phyloP scores from a whole-genome alignment of 192 early-diverging fungal species.

The Rhizophlyctis rosea region DNA sequence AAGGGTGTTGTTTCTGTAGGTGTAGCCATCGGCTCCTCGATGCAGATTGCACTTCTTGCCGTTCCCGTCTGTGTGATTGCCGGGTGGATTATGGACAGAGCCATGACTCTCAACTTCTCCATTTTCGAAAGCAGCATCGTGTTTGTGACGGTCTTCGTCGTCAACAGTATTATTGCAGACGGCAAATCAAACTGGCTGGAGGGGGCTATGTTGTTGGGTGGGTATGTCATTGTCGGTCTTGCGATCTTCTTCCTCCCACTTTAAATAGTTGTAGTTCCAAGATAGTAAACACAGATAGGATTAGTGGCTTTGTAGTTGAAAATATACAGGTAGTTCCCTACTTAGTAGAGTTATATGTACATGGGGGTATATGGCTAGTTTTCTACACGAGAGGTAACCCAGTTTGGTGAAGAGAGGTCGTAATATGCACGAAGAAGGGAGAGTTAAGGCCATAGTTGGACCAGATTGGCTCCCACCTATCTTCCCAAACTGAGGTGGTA shows the following conservation, averaged over 20 bases:
- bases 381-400: no score
- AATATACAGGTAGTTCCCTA: no score
- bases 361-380: no score
- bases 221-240: slow-evolving; percentile 81
- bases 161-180: slow-evolving; percentile 58
- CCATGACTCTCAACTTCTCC: slow-evolving; percentile 81
- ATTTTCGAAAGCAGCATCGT: slow-evolving; percentile 78
- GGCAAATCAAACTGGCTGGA: slow-evolving; percentile 92
- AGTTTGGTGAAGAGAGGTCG: no score
- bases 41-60: slow-evolving; percentile 87
- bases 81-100: slow-evolving; percentile 80
- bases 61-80: slow-evolving; percentile 58
- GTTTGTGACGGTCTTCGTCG: slow-evolving; percentile 59
- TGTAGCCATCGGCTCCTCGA: slow-evolving; percentile 82
- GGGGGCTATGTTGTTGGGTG: slow-evolving; percentile 75
- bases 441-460: no score
- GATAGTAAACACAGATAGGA: no score
- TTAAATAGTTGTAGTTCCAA: no score
- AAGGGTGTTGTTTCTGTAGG: slow-evolving; percentile 40
- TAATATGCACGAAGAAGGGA: no score
- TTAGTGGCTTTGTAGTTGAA: no score
- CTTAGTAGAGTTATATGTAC: no score
- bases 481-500: no score
- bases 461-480: no score
- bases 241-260: slow-evolving; percentile 72